A percentile compares a stretch with the other conserved stretches of the same genome.
These are phyloP conservation scores for Candida coquimbonensis DNA, from an alignment of 805 yeast genomes.

Conservation along the genomic window DNA sequence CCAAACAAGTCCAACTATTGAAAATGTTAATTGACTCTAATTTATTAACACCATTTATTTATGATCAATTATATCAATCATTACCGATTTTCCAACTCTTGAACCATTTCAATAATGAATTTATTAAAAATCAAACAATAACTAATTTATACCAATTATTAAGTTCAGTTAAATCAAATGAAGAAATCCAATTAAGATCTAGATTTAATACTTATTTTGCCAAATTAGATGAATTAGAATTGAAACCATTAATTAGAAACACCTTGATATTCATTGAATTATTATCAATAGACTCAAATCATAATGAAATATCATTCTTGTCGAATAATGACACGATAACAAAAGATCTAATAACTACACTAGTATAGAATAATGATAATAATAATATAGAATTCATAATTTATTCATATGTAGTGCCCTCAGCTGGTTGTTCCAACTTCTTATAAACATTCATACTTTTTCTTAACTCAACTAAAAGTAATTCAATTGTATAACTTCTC, in stretches of 20 bases:
- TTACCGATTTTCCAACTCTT: slow-evolving; percentile 12
- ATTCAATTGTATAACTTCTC: slow-evolving; percentile 87
- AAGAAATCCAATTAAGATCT: slow-evolving; percentile 10
- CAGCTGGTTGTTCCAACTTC: slow-evolving; percentile 85
- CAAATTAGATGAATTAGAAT: slow-evolving; percentile 11
- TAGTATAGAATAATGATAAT: not conserved
- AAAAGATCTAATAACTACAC: slow-evolving; percentile 1
- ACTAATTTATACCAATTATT: slow-evolving; percentile 7
- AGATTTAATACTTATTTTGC: slow-evolving; percentile 17
- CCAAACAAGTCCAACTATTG: slow-evolving; percentile 12
- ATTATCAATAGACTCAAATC: slow-evolving; percentile 5
- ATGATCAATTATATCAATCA: slow-evolving; percentile 12
- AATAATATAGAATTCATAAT: not conserved
- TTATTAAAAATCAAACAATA: slow-evolving; percentile 13
- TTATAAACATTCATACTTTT: slow-evolving; percentile 87
- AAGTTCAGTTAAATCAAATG: not conserved
- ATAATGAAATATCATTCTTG: slow-evolving; percentile 2
- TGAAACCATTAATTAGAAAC: slow-evolving; percentile 10
- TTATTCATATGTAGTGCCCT: slow-evolving; percentile 58
- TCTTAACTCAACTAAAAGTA: slow-evolving; percentile 81
- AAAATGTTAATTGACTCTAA: not conserved
- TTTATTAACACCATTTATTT: not conserved
- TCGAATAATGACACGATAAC: slow-evolving; percentile 1
- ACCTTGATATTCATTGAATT: slow-evolving; percentile 13
- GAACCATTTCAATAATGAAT: not conserved